Conservation (phyloP, 2,329 filamentous ascomycete species). For the Monosporascus cannonballus region DNA sequence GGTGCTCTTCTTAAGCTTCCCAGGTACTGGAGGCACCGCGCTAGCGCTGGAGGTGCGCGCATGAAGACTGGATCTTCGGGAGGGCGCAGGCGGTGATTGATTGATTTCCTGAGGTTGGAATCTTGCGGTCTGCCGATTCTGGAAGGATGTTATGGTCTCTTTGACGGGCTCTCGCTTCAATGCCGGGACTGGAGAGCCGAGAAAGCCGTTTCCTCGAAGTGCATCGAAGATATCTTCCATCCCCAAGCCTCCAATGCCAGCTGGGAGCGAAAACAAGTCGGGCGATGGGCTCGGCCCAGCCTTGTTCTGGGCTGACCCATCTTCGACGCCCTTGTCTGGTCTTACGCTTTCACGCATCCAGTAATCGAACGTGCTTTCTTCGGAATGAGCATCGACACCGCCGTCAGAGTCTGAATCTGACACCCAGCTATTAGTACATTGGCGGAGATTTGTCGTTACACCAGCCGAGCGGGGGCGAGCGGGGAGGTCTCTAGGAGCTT, state of each 20-base stretch:
- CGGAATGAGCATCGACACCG: constrained; percentile 31
- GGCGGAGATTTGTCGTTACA: constrained; percentile 37
- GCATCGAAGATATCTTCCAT: constrained; percentile 41
- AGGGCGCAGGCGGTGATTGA: constrained; percentile 40
- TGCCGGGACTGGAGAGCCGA: constrained; percentile 23
- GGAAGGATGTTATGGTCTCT: constrained; percentile 37
- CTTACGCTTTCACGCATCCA: constrained; percentile 52
- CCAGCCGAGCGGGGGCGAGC: constrained; percentile 41
- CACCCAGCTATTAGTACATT: constrained; percentile 36
- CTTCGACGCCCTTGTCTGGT: constrained; percentile 22
- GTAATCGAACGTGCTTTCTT: constrained; percentile 45
- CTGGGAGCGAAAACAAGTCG: constrained; percentile 49
- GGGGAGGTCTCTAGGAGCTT: constrained; percentile 21
- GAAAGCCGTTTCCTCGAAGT: constrained; percentile 28
- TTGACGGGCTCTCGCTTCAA: constrained; percentile 38
- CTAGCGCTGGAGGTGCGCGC: constrained; percentile 34
- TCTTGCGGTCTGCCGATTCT: constrained; percentile 30
- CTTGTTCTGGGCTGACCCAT: constrained; percentile 4
- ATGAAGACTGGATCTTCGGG: constrained; percentile 48
- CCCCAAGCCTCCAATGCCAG: constrained; percentile 37
- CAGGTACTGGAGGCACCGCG: constrained; percentile 9
- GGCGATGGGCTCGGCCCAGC: constrained; percentile 33
- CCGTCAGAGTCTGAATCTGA: constrained; percentile 43
- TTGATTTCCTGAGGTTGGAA: constrained; percentile 22
- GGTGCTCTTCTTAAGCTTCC: constrained; percentile 16